Evolutionary conservation across 1,284 basidiomycete genomes (phyloP).

Genomic region (Sporisorium iseilematis-ciliati): DNA sequence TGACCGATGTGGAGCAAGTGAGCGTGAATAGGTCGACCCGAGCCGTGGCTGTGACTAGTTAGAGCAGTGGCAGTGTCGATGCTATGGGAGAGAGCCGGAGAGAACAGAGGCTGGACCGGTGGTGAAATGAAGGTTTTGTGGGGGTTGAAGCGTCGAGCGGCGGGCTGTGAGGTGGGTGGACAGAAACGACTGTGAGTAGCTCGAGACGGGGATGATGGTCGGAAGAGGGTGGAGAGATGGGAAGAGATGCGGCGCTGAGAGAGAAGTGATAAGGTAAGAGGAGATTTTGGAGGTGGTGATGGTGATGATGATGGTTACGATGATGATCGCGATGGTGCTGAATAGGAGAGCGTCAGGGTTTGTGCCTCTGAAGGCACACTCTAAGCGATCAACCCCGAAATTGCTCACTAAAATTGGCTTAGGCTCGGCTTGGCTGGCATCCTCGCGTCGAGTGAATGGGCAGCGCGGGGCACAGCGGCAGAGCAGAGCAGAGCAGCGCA

Average conservation of each 20-base stretch:
- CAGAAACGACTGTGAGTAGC: background rate
- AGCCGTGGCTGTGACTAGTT: background rate
- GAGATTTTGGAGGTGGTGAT: background rate
- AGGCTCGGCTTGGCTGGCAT: conserved; percentile 11
- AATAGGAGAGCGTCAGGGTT: background rate
- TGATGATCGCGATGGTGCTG: conserved; percentile 3
- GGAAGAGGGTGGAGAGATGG: background rate
- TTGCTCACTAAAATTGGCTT: background rate
- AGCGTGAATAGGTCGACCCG: background rate
- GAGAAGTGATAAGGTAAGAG: background rate
- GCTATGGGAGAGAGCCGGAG: background rate
- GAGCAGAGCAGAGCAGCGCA: too few species aligned
- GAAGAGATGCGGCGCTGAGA: background rate
- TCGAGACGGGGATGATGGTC: background rate
- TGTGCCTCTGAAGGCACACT: background rate
- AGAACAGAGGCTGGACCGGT: background rate
- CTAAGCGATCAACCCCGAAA: conserved; percentile 25
- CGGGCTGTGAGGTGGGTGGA: background rate
- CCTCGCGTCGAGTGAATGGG: conserved; percentile 6
- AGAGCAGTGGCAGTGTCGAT: conserved; percentile 19
- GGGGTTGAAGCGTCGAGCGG: conserved; percentile 1
- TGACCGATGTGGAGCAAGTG: background rate
- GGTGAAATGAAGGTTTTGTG: conserved; percentile 7
- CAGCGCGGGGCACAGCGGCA: too few species aligned
- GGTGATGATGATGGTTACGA: background rate